These are phyloP conservation scores for Ceriops decandra DNA, from an alignment of 345 rosid species.

Conservation along the genomic window DNA sequence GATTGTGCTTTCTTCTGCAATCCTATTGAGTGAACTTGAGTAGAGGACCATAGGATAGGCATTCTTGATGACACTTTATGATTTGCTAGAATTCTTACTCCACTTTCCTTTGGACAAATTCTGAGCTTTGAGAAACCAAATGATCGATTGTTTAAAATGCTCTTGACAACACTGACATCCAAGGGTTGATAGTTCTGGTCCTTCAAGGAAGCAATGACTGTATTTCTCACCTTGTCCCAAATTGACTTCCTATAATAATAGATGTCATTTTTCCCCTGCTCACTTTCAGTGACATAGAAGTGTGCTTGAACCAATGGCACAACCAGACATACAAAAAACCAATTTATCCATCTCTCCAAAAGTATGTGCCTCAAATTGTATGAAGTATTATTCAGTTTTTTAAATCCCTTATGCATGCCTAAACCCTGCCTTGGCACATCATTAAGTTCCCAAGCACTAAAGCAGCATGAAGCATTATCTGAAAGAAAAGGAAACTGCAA, in stretches of 20 bases:
- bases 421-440: constrained; percentile 4
- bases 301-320: constrained; percentile 63
- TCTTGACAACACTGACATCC: constrained; percentile 41
- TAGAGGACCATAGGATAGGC: constrained; percentile 17
- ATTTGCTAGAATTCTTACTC: constrained; percentile 63
- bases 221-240: constrained; percentile 53
- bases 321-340: constrained; percentile 69
- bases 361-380: constrained; percentile 42
- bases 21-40: constrained; percentile 12
- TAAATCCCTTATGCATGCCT: constrained; percentile 8
- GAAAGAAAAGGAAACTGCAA: constrained; percentile 48
- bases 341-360: constrained; percentile 62
- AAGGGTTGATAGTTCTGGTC: constrained; percentile 38
- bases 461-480: constrained; percentile 30
- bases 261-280: constrained; percentile 54
- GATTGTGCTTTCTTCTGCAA: constrained; percentile 11
- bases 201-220: constrained; percentile 34
- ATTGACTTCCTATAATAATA: constrained; percentile 61
- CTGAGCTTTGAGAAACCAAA: constrained; percentile 70
- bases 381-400: constrained; percentile 22
- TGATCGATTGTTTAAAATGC: constrained; percentile 31
- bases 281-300: constrained; percentile 79
- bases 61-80: constrained; percentile 54
- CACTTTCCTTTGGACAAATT: constrained; percentile 61
- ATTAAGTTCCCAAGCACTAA: constrained; percentile 21